These are phyloP conservation scores for Alternaria arbusti DNA, from an alignment of 2,329 filamentous ascomycete species.

Conservation along the genomic window DNA sequence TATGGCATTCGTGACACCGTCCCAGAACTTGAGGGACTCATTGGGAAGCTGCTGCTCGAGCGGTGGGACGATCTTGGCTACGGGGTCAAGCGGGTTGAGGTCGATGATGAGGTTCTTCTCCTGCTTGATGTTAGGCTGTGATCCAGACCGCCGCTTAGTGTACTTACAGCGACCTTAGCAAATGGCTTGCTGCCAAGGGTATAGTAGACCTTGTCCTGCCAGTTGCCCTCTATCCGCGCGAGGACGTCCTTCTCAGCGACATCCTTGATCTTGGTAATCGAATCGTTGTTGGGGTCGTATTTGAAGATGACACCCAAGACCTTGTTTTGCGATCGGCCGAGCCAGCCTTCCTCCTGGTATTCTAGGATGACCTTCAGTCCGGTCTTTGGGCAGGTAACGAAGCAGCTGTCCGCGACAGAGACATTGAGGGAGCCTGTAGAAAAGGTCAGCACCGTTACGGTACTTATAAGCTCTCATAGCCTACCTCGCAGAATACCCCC, in stretches of 20 bases:
- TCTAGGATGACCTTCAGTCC: slow-evolving; percentile 90
- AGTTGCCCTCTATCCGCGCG: slow-evolving; percentile 80
- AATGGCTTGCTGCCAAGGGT: slow-evolving; percentile 57
- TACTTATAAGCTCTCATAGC: background rate
- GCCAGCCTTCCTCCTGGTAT: slow-evolving; percentile 94
- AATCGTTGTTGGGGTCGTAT: slow-evolving; percentile 87
- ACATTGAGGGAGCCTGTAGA: slow-evolving; percentile 74
- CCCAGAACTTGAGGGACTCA: slow-evolving; percentile 89
- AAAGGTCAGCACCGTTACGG: slow-evolving; percentile 11
- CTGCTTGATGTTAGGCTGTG: slow-evolving; percentile 25
- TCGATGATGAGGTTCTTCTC: slow-evolving; percentile 80
- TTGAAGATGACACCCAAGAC: slow-evolving; percentile 90
- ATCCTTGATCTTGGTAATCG: slow-evolving; percentile 79
- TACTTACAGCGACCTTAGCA: slow-evolving; percentile 62
- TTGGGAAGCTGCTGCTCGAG: slow-evolving; percentile 80
- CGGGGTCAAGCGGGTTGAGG: slow-evolving; percentile 79
- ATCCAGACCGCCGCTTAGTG: background rate
- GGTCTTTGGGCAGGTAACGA: slow-evolving; percentile 87
- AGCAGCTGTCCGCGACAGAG: slow-evolving; percentile 87
- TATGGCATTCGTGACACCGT: slow-evolving; percentile 85
- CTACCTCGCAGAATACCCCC: slow-evolving; percentile 79
- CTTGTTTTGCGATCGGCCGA: slow-evolving; percentile 88
- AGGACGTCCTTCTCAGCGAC: slow-evolving; percentile 85
- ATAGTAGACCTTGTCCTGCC: slow-evolving; percentile 76
- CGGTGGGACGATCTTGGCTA: slow-evolving; percentile 80